Percentiles rank a stretch among this genome's conserved stretches.
phyloP scores from a whole-genome alignment of 371 early-diverging fungal species.

The Conidiobolus incongruus region DNA sequence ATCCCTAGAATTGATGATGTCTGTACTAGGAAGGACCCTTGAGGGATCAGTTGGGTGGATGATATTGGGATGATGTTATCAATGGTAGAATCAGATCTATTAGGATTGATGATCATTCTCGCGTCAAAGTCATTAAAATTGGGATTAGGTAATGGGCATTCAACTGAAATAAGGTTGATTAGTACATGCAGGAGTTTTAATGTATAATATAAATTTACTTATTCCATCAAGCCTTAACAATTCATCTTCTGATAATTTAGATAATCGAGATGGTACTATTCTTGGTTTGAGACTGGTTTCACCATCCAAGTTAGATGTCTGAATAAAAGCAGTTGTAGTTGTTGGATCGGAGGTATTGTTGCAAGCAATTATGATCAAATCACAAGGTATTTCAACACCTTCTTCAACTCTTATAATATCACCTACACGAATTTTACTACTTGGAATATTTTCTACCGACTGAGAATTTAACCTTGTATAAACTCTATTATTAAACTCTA shows the following conservation, averaged over 20 bases:
- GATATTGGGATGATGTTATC: conserved; percentile 5
- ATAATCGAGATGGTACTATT: conserved; percentile 23
- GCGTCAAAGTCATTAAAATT: conserved; percentile 43
- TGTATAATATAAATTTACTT: conserved; percentile 7
- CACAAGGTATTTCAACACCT: conserved; percentile 55
- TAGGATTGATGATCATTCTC: conserved; percentile 14
- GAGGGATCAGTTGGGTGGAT: conserved; percentile 18
- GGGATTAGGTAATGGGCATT: conserved; percentile 19
- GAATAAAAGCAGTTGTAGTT: conserved; percentile 26
- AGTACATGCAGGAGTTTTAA: no score
- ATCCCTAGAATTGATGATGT: conserved; percentile 48
- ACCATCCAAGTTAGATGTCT: conserved; percentile 64
- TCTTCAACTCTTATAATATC: conserved; percentile 55
- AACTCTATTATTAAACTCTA: conserved; percentile 18
- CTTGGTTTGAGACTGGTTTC: conserved; percentile 64
- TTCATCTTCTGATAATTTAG: conserved; percentile 18
- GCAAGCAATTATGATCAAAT: conserved; percentile 31
- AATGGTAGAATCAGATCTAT: background rate
- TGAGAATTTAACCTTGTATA: conserved; percentile 10
- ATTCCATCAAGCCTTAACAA: conserved; percentile 20
- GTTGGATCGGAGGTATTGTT: conserved; percentile 24
- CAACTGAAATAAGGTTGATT: background rate
- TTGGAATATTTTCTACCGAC: conserved; percentile 11
- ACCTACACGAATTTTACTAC: conserved; percentile 47
- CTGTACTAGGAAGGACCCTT: conserved; percentile 60